Conservation (phyloP, 1,139 yeast genomes). For the Debaryomyces coudertii region DNA sequence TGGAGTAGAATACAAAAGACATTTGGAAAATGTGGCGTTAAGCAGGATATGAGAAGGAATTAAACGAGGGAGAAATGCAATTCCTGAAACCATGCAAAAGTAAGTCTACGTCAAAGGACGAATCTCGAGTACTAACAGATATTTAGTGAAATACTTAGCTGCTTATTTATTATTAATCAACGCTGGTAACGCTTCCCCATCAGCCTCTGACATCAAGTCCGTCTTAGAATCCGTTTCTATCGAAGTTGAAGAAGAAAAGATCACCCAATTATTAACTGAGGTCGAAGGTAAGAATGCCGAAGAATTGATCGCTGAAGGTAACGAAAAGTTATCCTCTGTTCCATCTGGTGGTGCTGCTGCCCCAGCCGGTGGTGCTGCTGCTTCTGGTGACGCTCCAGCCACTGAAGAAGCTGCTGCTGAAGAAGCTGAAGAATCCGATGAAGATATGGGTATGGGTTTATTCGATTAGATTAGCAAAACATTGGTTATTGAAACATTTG, state of each 20-base stretch:
- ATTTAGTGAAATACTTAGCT: slow-evolving; percentile 64
- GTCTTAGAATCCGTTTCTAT: slow-evolving; percentile 93
- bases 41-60: not conserved
- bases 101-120: not conserved
- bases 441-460: slow-evolving; percentile 58
- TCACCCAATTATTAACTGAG: slow-evolving; percentile 82
- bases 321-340: slow-evolving; percentile 92
- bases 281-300: slow-evolving; percentile 91
- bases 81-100: not conserved
- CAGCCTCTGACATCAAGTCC: slow-evolving; percentile 87
- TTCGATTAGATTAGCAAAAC: slow-evolving; percentile 42
- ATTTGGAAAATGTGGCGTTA: not conserved
- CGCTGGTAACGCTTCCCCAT: slow-evolving; percentile 77
- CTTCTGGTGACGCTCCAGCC: slow-evolving; percentile 58
- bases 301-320: slow-evolving; percentile 95
- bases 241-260: slow-evolving; percentile 91
- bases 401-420: slow-evolving; percentile 74
- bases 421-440: slow-evolving; percentile 63
- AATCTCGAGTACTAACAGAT: slow-evolving; percentile 2
- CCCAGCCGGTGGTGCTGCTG: slow-evolving; percentile 57
- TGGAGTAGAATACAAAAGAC: not conserved
- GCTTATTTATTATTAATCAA: slow-evolving; percentile 69
- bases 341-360: slow-evolving; percentile 98
- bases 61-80: not conserved
- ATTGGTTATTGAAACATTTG: slow-evolving; percentile 5